Evolutionary conservation across 2,329 filamentous ascomycete genomes (phyloP), one percentile per base, ranked within the genome.

Genomic region (Microdochium trichocladiopsis): DNA sequence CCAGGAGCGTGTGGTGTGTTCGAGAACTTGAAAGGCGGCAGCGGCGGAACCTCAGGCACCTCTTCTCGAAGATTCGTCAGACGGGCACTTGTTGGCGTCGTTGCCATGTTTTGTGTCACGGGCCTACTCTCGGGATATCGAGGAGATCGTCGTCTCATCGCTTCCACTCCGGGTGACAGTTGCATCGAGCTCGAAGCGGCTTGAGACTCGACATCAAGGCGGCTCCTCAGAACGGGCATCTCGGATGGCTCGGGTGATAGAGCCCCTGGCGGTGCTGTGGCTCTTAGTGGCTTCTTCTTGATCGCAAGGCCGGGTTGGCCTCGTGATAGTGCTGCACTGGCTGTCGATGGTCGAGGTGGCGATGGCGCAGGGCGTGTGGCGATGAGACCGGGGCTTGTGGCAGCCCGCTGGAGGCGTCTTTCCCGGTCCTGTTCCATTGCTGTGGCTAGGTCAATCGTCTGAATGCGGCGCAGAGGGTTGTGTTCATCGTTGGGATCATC

Each of bases 91-190:
- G 60, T 57, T 31, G 60, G 60, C 28, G 64, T 63, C 6, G 56
- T 55, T 6, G 61, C 49, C 23, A 57, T 52, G 16, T 58, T 58
- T 12, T 55, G 48, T 16, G 55, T 43, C 18, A 25, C 18, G 51
- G 51, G 28, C 55, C 43, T 43, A 10, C 43, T 54, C 23, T 53
- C 52, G 2, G 64, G 58, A 9, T 73, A 68, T 48, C 73, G 66
- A 16, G 79, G 79, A 2, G 79, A 82, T 47, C 80, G 69, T 57
- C 76, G 72, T 11, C 78, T 72, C 25, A 82, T 58, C 45, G 73
- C 74, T 6, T 80, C 77, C 3, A 67, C 61, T 2, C 71, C 72
- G 0, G 79, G 79, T 3, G 79, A 82, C 6, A 77, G 62, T 58
- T 80, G 73, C 8, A 73, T 69, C 2, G 73, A 76, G 11, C 74